These are phyloP conservation scores for Fusarium duplospermum DNA, from an alignment of 2,329 filamentous ascomycete species.

Conservation along the genomic window DNA sequence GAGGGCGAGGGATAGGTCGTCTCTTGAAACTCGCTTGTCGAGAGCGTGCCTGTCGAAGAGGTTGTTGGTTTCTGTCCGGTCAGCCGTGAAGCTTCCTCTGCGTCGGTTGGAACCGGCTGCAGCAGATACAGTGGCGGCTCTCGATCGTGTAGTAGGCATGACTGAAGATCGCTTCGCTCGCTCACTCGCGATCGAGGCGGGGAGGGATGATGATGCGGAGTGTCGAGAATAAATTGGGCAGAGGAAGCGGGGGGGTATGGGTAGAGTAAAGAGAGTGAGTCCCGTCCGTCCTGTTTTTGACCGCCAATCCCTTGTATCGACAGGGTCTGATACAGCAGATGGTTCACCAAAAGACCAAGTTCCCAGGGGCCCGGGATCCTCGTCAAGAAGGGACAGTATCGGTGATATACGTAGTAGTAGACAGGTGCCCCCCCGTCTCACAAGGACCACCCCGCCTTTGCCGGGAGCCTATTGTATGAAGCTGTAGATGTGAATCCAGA, in stretches of 20 bases:
- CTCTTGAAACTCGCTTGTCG: slow-evolving; percentile 58
- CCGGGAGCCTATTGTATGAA: slow-evolving; percentile 37
- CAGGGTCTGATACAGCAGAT: slow-evolving; percentile 45
- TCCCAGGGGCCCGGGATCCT: slow-evolving; percentile 38
- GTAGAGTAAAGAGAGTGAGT: slow-evolving; percentile 32
- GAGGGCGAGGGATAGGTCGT: slow-evolving; percentile 52
- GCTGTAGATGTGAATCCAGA: slow-evolving; percentile 36
- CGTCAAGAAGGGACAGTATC: slow-evolving; percentile 19
- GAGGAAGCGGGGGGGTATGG: slow-evolving; percentile 19
- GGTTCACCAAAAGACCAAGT: slow-evolving; percentile 39
- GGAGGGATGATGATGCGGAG: slow-evolving; percentile 17
- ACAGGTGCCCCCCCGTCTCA: slow-evolving; percentile 40
- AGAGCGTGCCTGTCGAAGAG: slow-evolving; percentile 32
- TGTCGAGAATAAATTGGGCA: slow-evolving; percentile 38
- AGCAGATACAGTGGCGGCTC: slow-evolving; percentile 41
- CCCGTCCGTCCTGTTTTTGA: slow-evolving; percentile 38
- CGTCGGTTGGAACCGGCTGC: slow-evolving; percentile 35
- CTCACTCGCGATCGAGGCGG: slow-evolving; percentile 18
- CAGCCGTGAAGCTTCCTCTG: slow-evolving; percentile 40
- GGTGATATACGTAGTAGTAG: slow-evolving; percentile 21
- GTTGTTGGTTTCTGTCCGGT: slow-evolving; percentile 27
- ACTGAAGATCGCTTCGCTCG: slow-evolving; percentile 19
- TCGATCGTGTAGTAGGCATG: slow-evolving; percentile 41
- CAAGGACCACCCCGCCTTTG: slow-evolving; percentile 44
- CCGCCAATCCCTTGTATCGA: slow-evolving; percentile 34